Evolutionary conservation across 2,329 filamentous ascomycete genomes (phyloP).

Genomic region (Onygena corvina): DNA sequence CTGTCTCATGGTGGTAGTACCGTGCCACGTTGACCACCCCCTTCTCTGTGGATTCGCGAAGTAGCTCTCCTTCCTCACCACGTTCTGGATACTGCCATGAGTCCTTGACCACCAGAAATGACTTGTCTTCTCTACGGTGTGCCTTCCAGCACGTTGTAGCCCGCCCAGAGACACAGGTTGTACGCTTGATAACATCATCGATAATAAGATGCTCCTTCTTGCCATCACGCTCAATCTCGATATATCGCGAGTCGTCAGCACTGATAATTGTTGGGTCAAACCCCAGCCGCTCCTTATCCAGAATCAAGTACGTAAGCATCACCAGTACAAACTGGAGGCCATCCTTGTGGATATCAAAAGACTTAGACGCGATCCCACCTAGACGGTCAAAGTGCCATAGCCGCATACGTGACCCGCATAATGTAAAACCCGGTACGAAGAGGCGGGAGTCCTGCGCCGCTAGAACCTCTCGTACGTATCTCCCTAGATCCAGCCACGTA

Average conservation of each 20-base stretch:
- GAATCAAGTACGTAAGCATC: no score
- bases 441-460: constrained; percentile 7
- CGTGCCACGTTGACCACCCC: constrained; percentile 20
- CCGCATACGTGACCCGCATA: constrained; percentile 37
- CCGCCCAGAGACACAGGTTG: constrained; percentile 27
- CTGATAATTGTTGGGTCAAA: constrained; percentile 33
- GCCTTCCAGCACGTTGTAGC: constrained; percentile 39
- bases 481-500: constrained; percentile 22
- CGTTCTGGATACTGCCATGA: constrained; percentile 22
- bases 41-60: constrained; percentile 18
- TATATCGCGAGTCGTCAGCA: constrained; percentile 9
- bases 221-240: constrained; percentile 13
- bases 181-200: constrained; percentile 25
- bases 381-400: constrained; percentile 39
- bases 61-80: constrained; percentile 20
- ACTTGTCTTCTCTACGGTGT: constrained; percentile 22
- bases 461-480: constrained; percentile 11
- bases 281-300: no score
- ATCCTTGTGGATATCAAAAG: constrained; percentile 17
- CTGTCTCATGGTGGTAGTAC: constrained; percentile 21
- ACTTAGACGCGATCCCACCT: constrained; percentile 34
- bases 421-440: constrained; percentile 40
- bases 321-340: constrained; percentile 21
- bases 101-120: constrained; percentile 16
- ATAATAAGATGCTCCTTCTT: constrained; percentile 33